Evolutionary conservation across 306 rosid genomes (phyloP).

Genomic region (apple (Malus domestica)): DNA sequence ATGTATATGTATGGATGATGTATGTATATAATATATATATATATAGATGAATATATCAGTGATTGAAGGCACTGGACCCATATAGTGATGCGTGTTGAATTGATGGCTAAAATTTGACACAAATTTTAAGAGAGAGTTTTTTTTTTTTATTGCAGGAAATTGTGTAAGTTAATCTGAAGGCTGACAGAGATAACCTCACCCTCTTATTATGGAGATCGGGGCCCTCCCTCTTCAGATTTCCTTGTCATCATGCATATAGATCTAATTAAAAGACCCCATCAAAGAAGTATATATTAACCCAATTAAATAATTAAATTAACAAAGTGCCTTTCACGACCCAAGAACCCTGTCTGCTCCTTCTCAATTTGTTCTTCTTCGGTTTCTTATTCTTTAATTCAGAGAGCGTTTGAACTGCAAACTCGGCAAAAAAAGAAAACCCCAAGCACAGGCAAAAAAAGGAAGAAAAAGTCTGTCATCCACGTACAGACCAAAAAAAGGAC

Average conservation of each 20-base stretch:
- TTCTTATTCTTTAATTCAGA: not conserved
- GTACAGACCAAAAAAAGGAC: not conserved
- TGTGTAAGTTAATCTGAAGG: not conserved
- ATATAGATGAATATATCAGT: not conserved
- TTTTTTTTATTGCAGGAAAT: not conserved
- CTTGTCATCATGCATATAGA: not conserved
- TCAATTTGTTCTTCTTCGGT: not conserved
- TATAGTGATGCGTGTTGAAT: not conserved
- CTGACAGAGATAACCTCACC: not conserved
- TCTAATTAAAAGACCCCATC: not conserved
- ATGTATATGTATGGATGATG: not conserved
- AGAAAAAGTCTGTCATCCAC: not conserved
- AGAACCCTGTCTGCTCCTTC: slow-evolving; percentile 12
- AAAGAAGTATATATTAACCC: not conserved
- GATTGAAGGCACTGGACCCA: not conserved
- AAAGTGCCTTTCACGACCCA: slow-evolving; percentile 15
- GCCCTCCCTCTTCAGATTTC: slow-evolving; percentile 3
- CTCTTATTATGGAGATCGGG: slow-evolving; percentile 11
- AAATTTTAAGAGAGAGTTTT: not conserved
- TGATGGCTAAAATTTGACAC: not conserved
- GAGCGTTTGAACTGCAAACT: not conserved
- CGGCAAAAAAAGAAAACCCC: not conserved
- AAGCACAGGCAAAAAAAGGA: not conserved
- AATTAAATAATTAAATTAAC: not conserved
- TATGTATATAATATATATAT: no score